A percentile compares a stretch with the other conserved stretches of the same genome.
Conservation (phyloP, 805 yeast genomes). For the Teunomyces lycoperdinae region DNA sequence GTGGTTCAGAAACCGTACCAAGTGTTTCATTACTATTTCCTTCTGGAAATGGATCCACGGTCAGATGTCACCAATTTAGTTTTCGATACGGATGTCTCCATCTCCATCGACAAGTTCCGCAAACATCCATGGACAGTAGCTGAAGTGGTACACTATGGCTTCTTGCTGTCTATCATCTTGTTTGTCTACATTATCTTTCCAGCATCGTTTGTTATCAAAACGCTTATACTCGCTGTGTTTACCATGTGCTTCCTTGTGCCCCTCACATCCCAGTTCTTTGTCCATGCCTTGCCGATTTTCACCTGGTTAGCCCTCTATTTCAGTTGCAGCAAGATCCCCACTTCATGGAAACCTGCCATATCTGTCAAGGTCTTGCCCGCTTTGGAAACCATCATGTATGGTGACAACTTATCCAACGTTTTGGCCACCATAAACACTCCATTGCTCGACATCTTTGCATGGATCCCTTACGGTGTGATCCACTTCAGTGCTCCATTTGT, state of each 20-base stretch:
- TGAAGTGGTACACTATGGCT: constrained; percentile 54
- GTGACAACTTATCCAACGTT: constrained; percentile 83
- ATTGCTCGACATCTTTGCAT: constrained; percentile 77
- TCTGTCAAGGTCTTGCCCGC: constrained; percentile 87
- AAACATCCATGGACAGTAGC: constrained; percentile 39
- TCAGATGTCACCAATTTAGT: constrained; percentile 49
- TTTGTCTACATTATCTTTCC: constrained; percentile 62
- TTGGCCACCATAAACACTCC: constrained; percentile 70
- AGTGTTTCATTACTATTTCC: constrained; percentile 49
- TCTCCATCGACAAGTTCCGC: constrained; percentile 40
- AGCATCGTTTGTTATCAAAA: constrained; percentile 41
- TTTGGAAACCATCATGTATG: constrained; percentile 85
- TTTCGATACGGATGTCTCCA: constrained; percentile 45
- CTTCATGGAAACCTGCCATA: constrained; percentile 79
- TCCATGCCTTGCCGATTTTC: constrained; percentile 77
- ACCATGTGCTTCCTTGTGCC: constrained; percentile 60
- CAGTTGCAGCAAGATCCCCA: constrained; percentile 71
- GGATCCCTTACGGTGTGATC: constrained; percentile 91
- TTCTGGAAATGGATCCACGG: constrained; percentile 51
- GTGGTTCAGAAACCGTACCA: constrained; percentile 38
- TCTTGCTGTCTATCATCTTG: constrained; percentile 49
- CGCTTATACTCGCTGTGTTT: constrained; percentile 41
- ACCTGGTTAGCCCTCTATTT: constrained; percentile 85
- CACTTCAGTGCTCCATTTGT: constrained; percentile 92
- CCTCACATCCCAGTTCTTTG: constrained; percentile 76